Evolutionary conservation across 73 alveolate species (phyloP).

Genomic region (Paramecium octaurelia): DNA sequence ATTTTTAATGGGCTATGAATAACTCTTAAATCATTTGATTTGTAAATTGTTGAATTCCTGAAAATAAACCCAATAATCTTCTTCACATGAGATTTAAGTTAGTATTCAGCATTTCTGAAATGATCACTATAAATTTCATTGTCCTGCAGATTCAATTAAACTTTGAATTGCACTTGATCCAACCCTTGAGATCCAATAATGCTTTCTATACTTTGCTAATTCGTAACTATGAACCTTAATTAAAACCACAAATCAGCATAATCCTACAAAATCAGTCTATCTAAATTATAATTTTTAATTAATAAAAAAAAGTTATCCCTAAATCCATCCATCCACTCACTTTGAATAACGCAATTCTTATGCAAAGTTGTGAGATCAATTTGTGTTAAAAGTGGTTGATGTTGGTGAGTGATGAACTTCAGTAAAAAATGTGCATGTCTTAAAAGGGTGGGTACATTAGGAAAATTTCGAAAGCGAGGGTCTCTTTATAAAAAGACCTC

Average conservation of each 20-base stretch:
- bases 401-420: not conserved
- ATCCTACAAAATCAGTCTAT: not conserved
- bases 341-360: not conserved
- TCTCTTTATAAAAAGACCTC: not conserved
- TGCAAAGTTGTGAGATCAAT: not conserved
- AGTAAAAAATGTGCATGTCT: conserved; percentile 17
- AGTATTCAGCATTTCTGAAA: not conserved
- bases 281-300: not conserved
- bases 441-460: not conserved
- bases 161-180: not conserved
- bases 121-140: not conserved
- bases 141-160: not conserved
- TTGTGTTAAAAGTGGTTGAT: not conserved
- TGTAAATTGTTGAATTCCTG: not conserved
- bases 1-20: conserved; percentile 6
- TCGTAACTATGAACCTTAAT: not conserved
- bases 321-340: conserved; percentile 21
- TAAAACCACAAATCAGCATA: conserved; percentile 32
- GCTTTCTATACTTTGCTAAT: not conserved
- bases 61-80: not conserved
- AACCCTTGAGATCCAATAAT: not conserved
- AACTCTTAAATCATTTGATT: conserved; percentile 30
- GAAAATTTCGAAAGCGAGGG: not conserved
- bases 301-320: not conserved
- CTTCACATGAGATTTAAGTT: not conserved